Conservation (phyloP, 2,329 filamentous ascomycete genomes). For the Colletotrichum sojae region DNA sequence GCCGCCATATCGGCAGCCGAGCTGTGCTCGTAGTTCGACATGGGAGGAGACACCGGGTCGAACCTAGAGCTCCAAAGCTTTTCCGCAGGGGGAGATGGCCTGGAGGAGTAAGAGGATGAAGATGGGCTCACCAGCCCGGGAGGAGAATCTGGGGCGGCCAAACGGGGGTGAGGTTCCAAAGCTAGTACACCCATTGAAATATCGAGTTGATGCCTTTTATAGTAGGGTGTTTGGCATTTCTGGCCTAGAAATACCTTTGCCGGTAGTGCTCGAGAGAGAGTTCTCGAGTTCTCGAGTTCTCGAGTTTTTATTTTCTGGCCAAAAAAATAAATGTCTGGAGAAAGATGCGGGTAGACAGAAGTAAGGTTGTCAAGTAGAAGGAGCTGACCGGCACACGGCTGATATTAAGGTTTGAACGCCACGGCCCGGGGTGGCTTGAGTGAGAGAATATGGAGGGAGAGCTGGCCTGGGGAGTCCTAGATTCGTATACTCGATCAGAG, state of each 20-base stretch:
- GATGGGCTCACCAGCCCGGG: constrained; percentile 68
- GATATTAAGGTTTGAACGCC: constrained; percentile 29
- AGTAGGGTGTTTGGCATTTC: constrained; percentile 28
- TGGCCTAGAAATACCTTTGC: constrained; percentile 10
- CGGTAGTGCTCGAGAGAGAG: neutral
- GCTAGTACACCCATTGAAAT: constrained; percentile 70
- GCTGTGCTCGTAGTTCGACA: constrained; percentile 70
- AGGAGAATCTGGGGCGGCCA: constrained; percentile 67
- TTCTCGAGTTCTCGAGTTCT: neutral
- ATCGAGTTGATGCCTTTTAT: constrained; percentile 32
- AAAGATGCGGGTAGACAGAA: neutral
- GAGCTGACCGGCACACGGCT: constrained; percentile 19
- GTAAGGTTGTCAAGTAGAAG: constrained; percentile 1
- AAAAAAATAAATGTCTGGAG: constrained; percentile 2
- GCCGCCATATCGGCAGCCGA: constrained; percentile 60
- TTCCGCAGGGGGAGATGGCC: constrained; percentile 59
- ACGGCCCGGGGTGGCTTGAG: constrained; percentile 30
- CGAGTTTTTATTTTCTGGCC: neutral
- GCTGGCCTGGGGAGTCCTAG: neutral
- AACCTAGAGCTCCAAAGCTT: constrained; percentile 56
- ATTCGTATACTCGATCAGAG: constrained; percentile 11
- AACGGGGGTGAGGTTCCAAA: constrained; percentile 65
- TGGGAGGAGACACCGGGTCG: constrained; percentile 66
- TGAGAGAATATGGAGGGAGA: constrained; percentile 7
- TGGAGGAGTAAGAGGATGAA: constrained; percentile 62